A percentile compares a stretch with the other conserved stretches of the same genome.
Conservation (phyloP, 2,329 filamentous ascomycete species). For the Eutypa lata region DNA sequence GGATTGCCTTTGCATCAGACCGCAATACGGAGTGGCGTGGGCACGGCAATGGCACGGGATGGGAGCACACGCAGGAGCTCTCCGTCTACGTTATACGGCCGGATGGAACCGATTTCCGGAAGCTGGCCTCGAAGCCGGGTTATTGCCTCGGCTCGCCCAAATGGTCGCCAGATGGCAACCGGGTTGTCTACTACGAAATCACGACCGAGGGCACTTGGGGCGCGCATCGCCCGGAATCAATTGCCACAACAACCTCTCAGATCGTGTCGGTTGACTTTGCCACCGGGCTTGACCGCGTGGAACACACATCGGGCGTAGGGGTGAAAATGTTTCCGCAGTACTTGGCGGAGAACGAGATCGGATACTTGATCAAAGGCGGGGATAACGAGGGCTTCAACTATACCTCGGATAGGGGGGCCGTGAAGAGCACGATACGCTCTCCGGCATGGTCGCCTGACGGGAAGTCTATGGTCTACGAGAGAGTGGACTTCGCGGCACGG, state of each 20-base stretch:
- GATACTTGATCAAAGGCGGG: constrained; percentile 27
- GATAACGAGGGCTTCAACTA: constrained; percentile 18
- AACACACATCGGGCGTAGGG: constrained; percentile 24
- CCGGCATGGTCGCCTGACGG: constrained; percentile 33
- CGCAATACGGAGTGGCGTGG: constrained; percentile 39
- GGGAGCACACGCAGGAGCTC: constrained; percentile 39
- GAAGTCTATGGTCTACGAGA: constrained; percentile 21
- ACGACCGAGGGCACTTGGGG: constrained; percentile 34
- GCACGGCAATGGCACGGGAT: constrained; percentile 35
- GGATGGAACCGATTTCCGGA: constrained; percentile 34
- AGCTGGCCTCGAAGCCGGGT: constrained; percentile 27
- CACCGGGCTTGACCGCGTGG: constrained; percentile 31
- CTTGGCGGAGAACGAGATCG: constrained; percentile 13
- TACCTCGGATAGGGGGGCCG: background rate
- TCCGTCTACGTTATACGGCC: constrained; percentile 37
- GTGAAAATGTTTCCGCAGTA: constrained; percentile 28
- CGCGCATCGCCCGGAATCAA: constrained; percentile 28
- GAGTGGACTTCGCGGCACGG: constrained; percentile 25
- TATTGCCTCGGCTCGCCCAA: constrained; percentile 36
- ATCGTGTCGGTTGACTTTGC: constrained; percentile 36
- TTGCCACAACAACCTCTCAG: constrained; percentile 24
- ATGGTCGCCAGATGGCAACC: constrained; percentile 33
- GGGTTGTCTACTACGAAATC: constrained; percentile 38
- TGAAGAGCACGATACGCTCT: constrained; percentile 10
- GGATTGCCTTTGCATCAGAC: constrained; percentile 39